A percentile compares a stretch with the other conserved stretches of the same genome.
These are phyloP conservation scores for Plantago ovata DNA, from an alignment of 257 asterid species.

Conservation along the genomic window DNA sequence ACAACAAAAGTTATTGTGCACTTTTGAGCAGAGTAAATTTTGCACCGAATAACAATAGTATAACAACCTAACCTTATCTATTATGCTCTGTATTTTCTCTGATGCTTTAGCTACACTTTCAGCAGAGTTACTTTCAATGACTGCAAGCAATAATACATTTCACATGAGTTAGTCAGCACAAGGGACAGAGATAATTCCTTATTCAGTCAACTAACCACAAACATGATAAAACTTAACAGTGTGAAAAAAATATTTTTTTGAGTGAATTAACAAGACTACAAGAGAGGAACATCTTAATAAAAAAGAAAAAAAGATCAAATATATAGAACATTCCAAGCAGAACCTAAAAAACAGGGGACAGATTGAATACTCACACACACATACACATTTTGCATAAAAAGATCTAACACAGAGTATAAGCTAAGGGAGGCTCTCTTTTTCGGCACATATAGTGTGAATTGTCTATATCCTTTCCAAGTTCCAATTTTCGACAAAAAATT, in stretches of 20 bases:
- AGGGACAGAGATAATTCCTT: conserved; percentile 9
- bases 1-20: background rate
- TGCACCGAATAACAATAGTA: background rate
- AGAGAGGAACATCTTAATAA: conserved; percentile 1
- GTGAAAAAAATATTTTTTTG: too few relatives aligned
- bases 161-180: conserved; percentile 12
- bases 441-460: background rate
- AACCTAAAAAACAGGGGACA: too few relatives aligned
- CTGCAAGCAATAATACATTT: conserved; percentile 44
- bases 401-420: background rate
- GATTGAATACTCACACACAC: too few relatives aligned
- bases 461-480: background rate
- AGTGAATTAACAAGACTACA: too few relatives aligned
- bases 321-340: too few relatives aligned
- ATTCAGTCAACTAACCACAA: conserved; percentile 4
- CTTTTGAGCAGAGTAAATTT: conserved; percentile 2
- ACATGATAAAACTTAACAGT: conserved; percentile 2
- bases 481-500: too few relatives aligned
- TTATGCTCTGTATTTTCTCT: conserved; percentile 44
- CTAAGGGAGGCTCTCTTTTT: background rate
- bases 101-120: conserved; percentile 74
- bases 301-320: background rate
- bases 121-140: conserved; percentile 68
- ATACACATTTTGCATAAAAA: too few relatives aligned
- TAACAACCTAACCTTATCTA: conserved; percentile 58